A percentile compares a stretch with the other conserved stretches of the same genome.
Evolutionary conservation across 2,329 filamentous ascomycete species (phyloP).

Genomic region (Lachnellula occidentalis): DNA sequence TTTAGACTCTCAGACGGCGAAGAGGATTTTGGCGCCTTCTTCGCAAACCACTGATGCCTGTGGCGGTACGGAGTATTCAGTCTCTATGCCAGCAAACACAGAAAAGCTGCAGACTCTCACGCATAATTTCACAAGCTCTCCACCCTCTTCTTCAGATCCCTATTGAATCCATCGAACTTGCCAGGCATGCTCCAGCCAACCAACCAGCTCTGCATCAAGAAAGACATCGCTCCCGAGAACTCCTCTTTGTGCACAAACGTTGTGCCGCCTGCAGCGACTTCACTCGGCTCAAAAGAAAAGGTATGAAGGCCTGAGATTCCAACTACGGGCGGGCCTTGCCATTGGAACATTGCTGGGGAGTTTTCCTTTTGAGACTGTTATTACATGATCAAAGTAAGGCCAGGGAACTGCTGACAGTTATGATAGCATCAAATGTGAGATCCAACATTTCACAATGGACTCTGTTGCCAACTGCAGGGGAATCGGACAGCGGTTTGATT

Average conservation of each 20-base stretch:
- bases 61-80: too few relatives aligned
- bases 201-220: background rate
- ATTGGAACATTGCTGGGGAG: background rate
- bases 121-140: background rate
- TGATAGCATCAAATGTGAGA: background rate
- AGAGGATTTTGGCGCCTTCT: too few relatives aligned
- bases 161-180: background rate
- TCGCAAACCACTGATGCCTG: too few relatives aligned
- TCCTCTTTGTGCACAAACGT: slow-evolving; percentile 1
- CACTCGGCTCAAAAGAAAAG: background rate
- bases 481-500: background rate
- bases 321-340: background rate
- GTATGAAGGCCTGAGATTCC: background rate
- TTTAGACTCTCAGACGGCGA: too few relatives aligned
- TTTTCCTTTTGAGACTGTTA: background rate
- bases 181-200: background rate
- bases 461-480: background rate
- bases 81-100: too few relatives aligned
- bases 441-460: background rate
- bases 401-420: background rate
- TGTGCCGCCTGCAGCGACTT: background rate
- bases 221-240: background rate
- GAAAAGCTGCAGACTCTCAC: background rate
- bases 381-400: background rate
- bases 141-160: background rate